A percentile compares a stretch with the other conserved stretches of the same genome.
These are phyloP conservation scores for Microdochium bolleyi DNA, from an alignment of 2,329 filamentous ascomycete genomes.

Conservation along the genomic window DNA sequence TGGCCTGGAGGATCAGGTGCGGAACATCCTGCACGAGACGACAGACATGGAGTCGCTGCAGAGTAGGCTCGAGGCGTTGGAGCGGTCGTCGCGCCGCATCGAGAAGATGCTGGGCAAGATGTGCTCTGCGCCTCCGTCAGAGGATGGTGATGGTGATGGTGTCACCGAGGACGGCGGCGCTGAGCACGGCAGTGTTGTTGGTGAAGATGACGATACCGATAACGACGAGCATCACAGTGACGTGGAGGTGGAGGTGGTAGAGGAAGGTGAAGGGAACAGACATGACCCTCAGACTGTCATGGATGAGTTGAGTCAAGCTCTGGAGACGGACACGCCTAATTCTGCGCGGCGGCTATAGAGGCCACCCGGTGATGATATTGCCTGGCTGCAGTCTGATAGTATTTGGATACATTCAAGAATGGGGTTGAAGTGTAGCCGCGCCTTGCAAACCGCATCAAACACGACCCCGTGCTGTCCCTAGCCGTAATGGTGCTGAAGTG, in stretches of 20 bases:
- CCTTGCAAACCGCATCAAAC: too few relatives aligned
- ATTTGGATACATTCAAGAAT: background rate
- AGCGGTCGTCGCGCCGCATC: conserved; percentile 39
- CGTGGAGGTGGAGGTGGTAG: conserved; percentile 12
- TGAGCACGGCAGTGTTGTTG: conserved; percentile 15
- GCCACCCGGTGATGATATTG: too few relatives aligned
- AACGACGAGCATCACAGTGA: conserved; percentile 14
- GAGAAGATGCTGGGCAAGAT: conserved; percentile 36
- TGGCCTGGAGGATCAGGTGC: conserved; percentile 42
- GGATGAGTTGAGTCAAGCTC: background rate
- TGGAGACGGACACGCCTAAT: background rate
- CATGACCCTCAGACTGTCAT: background rate
- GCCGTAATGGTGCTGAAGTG: too few relatives aligned
- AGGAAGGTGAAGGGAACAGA: background rate
- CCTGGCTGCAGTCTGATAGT: too few relatives aligned
- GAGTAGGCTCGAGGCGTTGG: conserved; percentile 37
- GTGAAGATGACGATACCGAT: conserved; percentile 5
- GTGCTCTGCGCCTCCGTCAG: conserved; percentile 5
- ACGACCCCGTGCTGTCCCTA: background rate
- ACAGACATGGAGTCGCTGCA: conserved; percentile 36
- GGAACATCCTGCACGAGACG: conserved; percentile 37
- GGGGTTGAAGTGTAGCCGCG: too few relatives aligned
- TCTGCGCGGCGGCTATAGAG: background rate
- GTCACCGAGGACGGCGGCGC: conserved; percentile 3
- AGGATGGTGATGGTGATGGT: background rate